Conservation (phyloP, 108 stramenopile genomes). For the Mediolabrus comicus region DNA sequence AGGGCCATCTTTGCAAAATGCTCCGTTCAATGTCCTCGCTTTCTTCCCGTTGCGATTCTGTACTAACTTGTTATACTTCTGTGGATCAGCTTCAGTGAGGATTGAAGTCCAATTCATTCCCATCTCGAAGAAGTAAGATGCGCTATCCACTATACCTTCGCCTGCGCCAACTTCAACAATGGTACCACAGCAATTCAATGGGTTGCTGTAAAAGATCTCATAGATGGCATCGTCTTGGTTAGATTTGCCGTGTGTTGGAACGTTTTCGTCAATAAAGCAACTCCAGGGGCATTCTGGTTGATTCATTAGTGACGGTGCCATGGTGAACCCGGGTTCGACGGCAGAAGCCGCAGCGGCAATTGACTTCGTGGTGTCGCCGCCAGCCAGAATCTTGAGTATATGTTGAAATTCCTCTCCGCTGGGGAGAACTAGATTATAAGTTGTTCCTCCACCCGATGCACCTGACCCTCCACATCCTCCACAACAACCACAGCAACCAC, state of each 20-base stretch:
- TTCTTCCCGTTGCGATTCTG: slow-evolving; percentile 32
- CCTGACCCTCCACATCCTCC: slow-evolving; percentile 10
- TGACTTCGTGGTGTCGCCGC: background rate
- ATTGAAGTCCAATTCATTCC: slow-evolving; percentile 52
- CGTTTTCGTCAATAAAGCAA: slow-evolving; percentile 40
- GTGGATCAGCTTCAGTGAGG: slow-evolving; percentile 48
- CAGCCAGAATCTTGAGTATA: background rate
- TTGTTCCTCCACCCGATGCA: slow-evolving; percentile 3
- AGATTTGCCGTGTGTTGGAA: slow-evolving; percentile 31
- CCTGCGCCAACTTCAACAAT: slow-evolving; percentile 57
- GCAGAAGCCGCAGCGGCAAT: background rate
- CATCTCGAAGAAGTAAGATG: slow-evolving; percentile 46
- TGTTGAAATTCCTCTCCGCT: background rate
- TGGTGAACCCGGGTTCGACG: background rate
- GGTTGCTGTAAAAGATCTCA: slow-evolving; percentile 57
- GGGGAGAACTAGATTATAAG: background rate
- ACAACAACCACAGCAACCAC: slow-evolving; percentile 16
- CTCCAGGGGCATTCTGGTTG: slow-evolving; percentile 20
- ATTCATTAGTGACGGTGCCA: background rate
- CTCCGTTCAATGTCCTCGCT: slow-evolving; percentile 29
- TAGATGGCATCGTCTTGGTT: slow-evolving; percentile 56
- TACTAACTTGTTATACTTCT: slow-evolving; percentile 23
- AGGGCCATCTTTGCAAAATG: slow-evolving; percentile 43
- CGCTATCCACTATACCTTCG: slow-evolving; percentile 26
- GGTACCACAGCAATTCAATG: slow-evolving; percentile 49